phyloP scores from a whole-genome alignment of 2,329 filamentous ascomycete species.

The Grosmannia penicillata region DNA sequence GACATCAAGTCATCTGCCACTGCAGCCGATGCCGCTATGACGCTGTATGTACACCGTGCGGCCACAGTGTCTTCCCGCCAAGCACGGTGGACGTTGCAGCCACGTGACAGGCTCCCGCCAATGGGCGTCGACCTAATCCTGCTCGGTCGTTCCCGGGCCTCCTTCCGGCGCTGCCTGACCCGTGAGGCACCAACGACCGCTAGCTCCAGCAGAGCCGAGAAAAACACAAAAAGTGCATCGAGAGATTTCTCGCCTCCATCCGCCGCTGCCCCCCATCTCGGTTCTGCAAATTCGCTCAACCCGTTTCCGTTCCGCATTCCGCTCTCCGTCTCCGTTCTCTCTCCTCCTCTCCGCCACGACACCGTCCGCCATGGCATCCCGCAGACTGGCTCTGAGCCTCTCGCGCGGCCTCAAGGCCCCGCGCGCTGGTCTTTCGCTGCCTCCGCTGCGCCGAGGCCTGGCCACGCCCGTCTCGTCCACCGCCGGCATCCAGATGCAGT shows the following conservation, averaged over 20 bases:
- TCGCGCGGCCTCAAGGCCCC: conserved; percentile 69
- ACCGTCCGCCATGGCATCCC: conserved; percentile 66
- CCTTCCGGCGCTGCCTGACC: conserved; percentile 6
- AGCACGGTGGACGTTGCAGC: too few species aligned
- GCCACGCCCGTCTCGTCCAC: conserved; percentile 61
- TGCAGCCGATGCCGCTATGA: too few species aligned
- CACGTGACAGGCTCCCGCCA: conserved; percentile 3
- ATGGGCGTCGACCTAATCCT: conserved; percentile 8
- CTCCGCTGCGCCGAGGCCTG: conserved; percentile 72
- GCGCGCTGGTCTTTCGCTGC: conserved; percentile 69
- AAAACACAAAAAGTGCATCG: conserved; percentile 15
- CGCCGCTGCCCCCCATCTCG: conserved; percentile 15
- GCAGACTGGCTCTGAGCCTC: conserved; percentile 92
- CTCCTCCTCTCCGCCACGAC: conserved; percentile 29
- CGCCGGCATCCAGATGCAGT: conserved; percentile 63
- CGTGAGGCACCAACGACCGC: conserved; percentile 7
- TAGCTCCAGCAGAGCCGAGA: conserved; percentile 9
- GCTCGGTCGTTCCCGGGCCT: conserved; percentile 9
- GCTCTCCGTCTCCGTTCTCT: neutral
- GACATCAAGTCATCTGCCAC: too few species aligned
- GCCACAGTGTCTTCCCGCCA: too few species aligned
- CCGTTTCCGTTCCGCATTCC: conserved; percentile 17
- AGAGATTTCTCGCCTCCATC: conserved; percentile 15
- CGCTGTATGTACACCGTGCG: too few species aligned
- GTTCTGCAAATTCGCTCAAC: conserved; percentile 30